Base-by-base conservation (phyloP, 2,329 filamentous ascomycete genomes). In the Talaromyces sp. region DNA sequence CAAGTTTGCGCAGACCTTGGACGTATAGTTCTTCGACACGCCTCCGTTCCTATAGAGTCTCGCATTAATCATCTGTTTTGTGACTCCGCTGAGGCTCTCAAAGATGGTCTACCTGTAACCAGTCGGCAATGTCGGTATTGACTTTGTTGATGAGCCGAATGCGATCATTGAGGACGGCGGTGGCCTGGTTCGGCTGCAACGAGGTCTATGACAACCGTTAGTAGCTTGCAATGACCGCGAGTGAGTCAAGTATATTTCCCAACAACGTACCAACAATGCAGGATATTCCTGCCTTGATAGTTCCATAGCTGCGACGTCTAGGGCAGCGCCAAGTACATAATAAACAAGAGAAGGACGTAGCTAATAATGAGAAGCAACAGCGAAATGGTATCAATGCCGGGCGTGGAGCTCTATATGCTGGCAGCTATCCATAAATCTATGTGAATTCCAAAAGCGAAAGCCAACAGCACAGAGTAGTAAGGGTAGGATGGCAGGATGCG, bases 91-190 rank as follows among this genome's bases (percentile, higher is more conserved):
- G 17, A 17, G 50, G 41, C 13, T 57, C 13, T 57, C 60, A 43
- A 41, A 63, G 31, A 41, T 68, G 61, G 63, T 70, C 92, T 87
- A 97, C 93, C 89, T 94, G 90, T 68, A 99, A 86, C 92, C 94
- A 99, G 81, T 98, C 94, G 77, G 94, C 94, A 73, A 99, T 92
- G 76, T 97, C 92, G 71, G 84, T 80, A 79, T 99, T 97, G 80
- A 96, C 82, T 78, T 89, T 92, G 73, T 86, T 87, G 75, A 98
- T 94, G 79, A 92, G 87, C 79, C 90, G 91, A 71, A 98, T 87
- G 73, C 95, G 91, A 72, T 97, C 93, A 78, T 89, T 90, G 72
- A 98, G 86, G 66, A 92, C 86, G 63, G 87, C 85, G 45, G 93
- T 91, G 67, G 95, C 93, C 81, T 95, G 92, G 70, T 81, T 81